Percentiles rank a stretch among this genome's conserved stretches.
These are phyloP conservation scores for Chytriomyces hyalinus DNA, from an alignment of 192 early-diverging fungal species.

Conservation along the genomic window DNA sequence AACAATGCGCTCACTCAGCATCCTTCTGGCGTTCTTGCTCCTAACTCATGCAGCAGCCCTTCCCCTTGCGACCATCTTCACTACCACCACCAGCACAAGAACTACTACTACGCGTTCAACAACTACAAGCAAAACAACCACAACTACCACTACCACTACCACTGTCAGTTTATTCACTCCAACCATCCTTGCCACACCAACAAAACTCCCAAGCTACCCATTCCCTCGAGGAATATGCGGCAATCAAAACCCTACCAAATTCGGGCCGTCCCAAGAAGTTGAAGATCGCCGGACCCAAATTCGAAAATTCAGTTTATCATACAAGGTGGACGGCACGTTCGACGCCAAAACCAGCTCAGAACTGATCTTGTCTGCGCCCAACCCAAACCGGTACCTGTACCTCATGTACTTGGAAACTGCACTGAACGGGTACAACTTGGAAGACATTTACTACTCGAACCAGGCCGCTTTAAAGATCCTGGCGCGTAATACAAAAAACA, in stretches of 20 bases:
- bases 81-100: background rate
- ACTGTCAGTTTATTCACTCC: background rate
- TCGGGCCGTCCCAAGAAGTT: background rate
- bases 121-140: background rate
- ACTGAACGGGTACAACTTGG: background rate
- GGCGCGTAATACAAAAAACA: background rate
- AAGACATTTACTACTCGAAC: background rate
- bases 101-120: background rate
- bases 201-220: background rate
- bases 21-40: too few species aligned
- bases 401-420: background rate
- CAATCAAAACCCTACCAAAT: background rate
- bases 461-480: background rate
- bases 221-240: background rate
- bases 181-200: background rate
- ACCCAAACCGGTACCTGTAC: slow-evolving; percentile 1
- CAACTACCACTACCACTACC: background rate
- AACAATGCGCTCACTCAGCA: too few species aligned
- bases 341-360: background rate
- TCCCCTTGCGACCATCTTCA: too few species aligned
- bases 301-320: background rate
- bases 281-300: background rate
- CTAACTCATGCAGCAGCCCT: too few species aligned
- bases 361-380: background rate
- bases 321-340: background rate